Percentiles rank a stretch among this genome's conserved stretches.
Evolutionary conservation across 805 yeast species (phyloP).

Genomic region (Osmozyma mogii): DNA sequence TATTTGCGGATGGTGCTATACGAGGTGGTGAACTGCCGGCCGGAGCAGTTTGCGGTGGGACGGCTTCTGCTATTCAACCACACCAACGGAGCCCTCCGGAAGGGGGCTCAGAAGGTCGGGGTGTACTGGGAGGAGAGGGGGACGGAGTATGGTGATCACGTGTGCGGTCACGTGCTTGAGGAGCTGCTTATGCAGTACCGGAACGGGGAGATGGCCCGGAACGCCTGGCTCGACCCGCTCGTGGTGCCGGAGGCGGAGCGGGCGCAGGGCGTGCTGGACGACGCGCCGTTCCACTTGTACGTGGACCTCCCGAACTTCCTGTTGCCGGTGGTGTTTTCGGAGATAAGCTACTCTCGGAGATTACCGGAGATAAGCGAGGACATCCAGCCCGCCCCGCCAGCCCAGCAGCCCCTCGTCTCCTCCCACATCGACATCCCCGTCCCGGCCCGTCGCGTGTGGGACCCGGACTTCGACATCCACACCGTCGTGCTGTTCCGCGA

Average conservation of each 20-base stretch:
- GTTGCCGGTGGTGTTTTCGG: conserved; percentile 64
- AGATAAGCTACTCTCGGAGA: conserved; percentile 31
- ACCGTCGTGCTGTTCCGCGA: conserved; percentile 7
- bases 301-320: conserved; percentile 55
- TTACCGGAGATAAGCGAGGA: conserved; percentile 2
- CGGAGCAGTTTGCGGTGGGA: conserved; percentile 52
- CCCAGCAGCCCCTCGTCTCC: conserved; percentile 27
- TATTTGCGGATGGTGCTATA: conserved; percentile 54
- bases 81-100: conserved; percentile 47
- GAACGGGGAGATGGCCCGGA: conserved; percentile 51
- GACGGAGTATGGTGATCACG: conserved; percentile 15
- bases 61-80: conserved; percentile 51
- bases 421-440: conserved; percentile 26
- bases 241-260: conserved; percentile 49
- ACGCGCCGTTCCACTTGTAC: conserved; percentile 18
- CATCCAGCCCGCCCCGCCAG: conserved; percentile 1
- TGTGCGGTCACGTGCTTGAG: conserved; percentile 34
- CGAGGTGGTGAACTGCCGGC: conserved; percentile 54
- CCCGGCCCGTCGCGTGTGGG: conserved; percentile 32
- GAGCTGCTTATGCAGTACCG: conserved; percentile 53
- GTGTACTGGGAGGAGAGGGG: conserved; percentile 8
- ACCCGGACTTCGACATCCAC: conserved; percentile 29
- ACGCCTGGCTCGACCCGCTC: conserved; percentile 70
- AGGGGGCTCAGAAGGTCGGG: conserved; percentile 57
- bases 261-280: conserved; percentile 8